A percentile compares a stretch with the other conserved stretches of the same genome.
These are phyloP conservation scores for Sicyos edulis DNA, from an alignment of 306 rosid genomes.

Conservation along the genomic window DNA sequence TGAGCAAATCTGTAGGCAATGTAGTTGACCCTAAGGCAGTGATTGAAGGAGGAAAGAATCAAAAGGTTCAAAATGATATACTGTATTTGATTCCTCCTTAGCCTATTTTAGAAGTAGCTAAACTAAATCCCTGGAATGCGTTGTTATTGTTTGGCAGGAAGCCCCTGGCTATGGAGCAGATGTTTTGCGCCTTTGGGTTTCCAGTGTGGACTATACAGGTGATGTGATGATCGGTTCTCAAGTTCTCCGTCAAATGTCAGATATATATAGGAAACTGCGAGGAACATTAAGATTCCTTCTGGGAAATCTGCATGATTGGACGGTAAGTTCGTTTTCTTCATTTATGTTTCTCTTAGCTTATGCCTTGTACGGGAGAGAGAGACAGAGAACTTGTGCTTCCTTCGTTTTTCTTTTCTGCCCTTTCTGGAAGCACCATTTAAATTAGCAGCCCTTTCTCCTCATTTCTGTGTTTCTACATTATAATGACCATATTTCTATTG, in stretches of 20 bases:
- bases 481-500: conserved; percentile 20
- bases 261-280: conserved; percentile 85
- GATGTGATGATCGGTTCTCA: conserved; percentile 88
- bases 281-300: conserved; percentile 96
- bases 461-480: conserved; percentile 16
- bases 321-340: conserved; percentile 41
- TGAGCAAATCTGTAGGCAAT: conserved; percentile 99
- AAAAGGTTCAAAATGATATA: conserved; percentile 45
- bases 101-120: conserved; percentile 13
- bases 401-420: background rate
- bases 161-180: conserved; percentile 95
- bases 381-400: background rate
- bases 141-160: conserved; percentile 44
- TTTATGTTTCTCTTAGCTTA: conserved; percentile 12
- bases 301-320: conserved; percentile 98
- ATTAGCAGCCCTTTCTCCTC: background rate
- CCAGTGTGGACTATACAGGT: conserved; percentile 92
- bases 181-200: conserved; percentile 95
- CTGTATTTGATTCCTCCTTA: conserved; percentile 18
- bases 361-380: background rate
- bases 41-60: conserved; percentile 94
- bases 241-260: conserved; percentile 96
- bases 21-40: conserved; percentile 80
- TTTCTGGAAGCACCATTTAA: background rate
- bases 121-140: conserved; percentile 12